Conservation (phyloP, 257 asterid genomes). For the Ballota nigra region DNA sequence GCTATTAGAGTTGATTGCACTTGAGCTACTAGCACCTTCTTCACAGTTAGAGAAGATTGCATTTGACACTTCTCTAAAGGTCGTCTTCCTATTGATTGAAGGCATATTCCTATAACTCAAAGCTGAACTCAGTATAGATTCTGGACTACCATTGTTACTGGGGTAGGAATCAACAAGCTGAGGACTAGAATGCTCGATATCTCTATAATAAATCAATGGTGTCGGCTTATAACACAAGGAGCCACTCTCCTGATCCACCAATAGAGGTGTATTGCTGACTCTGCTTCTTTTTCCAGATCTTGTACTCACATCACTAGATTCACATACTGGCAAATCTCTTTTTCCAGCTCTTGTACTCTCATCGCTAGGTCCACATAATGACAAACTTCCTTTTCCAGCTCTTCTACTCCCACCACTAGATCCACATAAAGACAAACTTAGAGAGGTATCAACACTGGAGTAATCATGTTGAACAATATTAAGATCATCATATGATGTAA, state of each 20-base stretch:
- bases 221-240: conserved; percentile 39
- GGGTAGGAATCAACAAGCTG: conserved; percentile 26
- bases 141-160: conserved; percentile 45
- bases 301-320: conserved; percentile 27
- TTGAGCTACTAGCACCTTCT: conserved; percentile 21
- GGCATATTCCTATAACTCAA: conserved; percentile 58
- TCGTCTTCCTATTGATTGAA: conserved; percentile 53
- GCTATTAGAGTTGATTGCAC: conserved; percentile 4
- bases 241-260: conserved; percentile 32
- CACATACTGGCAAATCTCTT: conserved; percentile 45
- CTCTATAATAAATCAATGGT: conserved; percentile 25
- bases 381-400: conserved; percentile 33
- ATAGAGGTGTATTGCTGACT: conserved; percentile 23
- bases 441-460: conserved; percentile 40
- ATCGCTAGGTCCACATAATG: conserved; percentile 16
- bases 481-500: conserved; percentile 14
- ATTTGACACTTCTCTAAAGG: conserved; percentile 21
- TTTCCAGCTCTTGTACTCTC: conserved; percentile 36
- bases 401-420: conserved; percentile 26
- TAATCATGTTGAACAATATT: conserved; percentile 21
- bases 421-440: conserved; percentile 52
- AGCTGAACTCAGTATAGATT: conserved; percentile 59
- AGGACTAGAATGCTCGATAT: conserved; percentile 11
- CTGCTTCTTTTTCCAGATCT: conserved; percentile 45
- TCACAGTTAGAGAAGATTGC: conserved; percentile 23